Evolutionary conservation across 305 asterid species (phyloP).

Genomic region (Fraxinus sp.): DNA sequence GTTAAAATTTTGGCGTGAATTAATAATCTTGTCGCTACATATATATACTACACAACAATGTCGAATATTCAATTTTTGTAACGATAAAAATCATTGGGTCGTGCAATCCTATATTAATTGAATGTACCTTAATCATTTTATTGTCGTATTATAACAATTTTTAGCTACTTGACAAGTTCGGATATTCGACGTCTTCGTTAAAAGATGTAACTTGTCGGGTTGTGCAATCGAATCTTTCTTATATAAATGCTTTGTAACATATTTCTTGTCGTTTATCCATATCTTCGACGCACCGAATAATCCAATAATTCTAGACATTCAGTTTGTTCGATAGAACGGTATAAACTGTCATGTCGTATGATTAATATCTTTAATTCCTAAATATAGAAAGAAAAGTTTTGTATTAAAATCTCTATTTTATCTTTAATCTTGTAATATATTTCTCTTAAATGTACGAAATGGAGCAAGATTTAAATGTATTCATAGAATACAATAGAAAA

Average conservation of each 20-base stretch:
- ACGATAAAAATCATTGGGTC: background rate
- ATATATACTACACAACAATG: background rate
- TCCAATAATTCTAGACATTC: background rate
- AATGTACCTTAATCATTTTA: background rate
- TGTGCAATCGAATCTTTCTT: background rate
- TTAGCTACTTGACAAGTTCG: background rate
- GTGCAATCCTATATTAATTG: background rate
- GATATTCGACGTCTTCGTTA: background rate
- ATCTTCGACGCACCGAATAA: background rate
- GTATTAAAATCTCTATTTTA: background rate
- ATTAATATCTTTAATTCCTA: background rate
- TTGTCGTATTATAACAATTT: background rate
- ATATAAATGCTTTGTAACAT: too few species aligned
- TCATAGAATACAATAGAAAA: background rate
- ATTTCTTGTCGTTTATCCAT: background rate
- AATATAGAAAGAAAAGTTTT: background rate
- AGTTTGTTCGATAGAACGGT: background rate
- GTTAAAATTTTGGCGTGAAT: background rate
- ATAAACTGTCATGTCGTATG: background rate
- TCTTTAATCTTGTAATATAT: background rate
- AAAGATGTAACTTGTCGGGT: background rate
- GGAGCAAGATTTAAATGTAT: background rate
- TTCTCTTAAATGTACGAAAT: background rate
- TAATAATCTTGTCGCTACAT: background rate
- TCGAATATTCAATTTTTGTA: background rate